These are phyloP conservation scores for Immersiella caudata DNA, from an alignment of 495 filamentous ascomycete genomes.

Conservation along the genomic window DNA sequence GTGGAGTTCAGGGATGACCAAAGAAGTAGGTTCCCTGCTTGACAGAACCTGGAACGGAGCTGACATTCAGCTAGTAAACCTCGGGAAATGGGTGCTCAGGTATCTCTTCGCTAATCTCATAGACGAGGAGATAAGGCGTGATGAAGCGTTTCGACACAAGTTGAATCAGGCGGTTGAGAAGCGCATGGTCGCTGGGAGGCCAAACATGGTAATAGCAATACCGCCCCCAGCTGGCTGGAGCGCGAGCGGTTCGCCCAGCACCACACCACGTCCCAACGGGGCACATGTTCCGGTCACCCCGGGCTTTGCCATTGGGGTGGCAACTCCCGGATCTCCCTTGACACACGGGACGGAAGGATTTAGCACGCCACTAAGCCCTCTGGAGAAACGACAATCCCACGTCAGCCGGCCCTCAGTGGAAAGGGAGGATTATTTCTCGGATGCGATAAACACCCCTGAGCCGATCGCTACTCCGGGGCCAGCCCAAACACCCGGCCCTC, in stretches of 20 bases:
- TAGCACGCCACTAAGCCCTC: slow-evolving; percentile 41
- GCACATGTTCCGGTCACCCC: slow-evolving; percentile 64
- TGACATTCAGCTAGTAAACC: slow-evolving; percentile 67
- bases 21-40: slow-evolving; percentile 67
- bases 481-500: slow-evolving; percentile 37
- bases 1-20: slow-evolving; percentile 90
- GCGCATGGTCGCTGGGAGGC: slow-evolving; percentile 52
- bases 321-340: slow-evolving; percentile 61
- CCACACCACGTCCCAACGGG: slow-evolving; percentile 69
- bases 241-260: slow-evolving; percentile 41
- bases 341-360: slow-evolving; percentile 46
- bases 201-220: slow-evolving; percentile 66
- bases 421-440: slow-evolving; percentile 51
- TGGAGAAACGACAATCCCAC: slow-evolving; percentile 42
- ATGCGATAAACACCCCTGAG: slow-evolving; percentile 47
- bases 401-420: slow-evolving; percentile 45
- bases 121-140: slow-evolving; percentile 82
- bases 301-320: slow-evolving; percentile 74
- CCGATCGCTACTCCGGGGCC: slow-evolving; percentile 29
- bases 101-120: slow-evolving; percentile 91
- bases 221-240: slow-evolving; percentile 60
- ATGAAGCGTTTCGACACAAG: slow-evolving; percentile 69
- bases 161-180: slow-evolving; percentile 65
- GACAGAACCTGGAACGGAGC: slow-evolving; percentile 2
- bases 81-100: slow-evolving; percentile 94